A percentile compares a stretch with the other conserved stretches of the same genome.
Evolutionary conservation across 768 basidiomycete genomes (phyloP).

Genomic region (Rhizopogon salebrosus): DNA sequence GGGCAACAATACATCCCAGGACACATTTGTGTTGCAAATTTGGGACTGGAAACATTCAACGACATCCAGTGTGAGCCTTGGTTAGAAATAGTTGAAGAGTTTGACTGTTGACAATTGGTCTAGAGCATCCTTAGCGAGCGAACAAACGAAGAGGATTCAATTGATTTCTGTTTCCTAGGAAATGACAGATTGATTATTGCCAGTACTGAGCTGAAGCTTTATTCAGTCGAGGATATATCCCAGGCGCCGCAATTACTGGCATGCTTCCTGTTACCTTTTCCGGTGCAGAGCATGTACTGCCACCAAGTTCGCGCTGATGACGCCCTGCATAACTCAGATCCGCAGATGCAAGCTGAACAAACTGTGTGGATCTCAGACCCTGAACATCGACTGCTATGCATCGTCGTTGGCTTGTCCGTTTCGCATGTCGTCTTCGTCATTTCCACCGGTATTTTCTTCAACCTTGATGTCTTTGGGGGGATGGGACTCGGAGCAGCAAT

Average conservation of each 20-base stretch:
- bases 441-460: not conserved
- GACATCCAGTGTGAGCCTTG: too few relatives aligned
- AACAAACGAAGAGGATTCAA: not conserved
- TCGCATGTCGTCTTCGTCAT: not conserved
- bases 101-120: not conserved
- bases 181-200: not conserved
- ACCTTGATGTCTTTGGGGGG: not conserved
- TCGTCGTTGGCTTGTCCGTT: not conserved
- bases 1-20: too few relatives aligned
- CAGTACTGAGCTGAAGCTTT: not conserved
- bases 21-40: too few relatives aligned
- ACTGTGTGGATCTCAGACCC: not conserved
- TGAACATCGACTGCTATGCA: not conserved
- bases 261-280: not conserved
- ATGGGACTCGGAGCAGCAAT: not conserved
- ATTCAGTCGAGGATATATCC: not conserved
- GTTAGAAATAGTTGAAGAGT: not conserved
- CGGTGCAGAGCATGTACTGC: not conserved
- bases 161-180: not conserved
- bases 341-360: not conserved
- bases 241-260: not conserved
- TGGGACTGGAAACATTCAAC: too few relatives aligned
- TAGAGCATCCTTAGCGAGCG: not conserved
- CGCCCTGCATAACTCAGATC: not conserved
- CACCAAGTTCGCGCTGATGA: not conserved